Evolutionary conservation across 2,329 filamentous ascomycete genomes (phyloP).

Genomic region (Ascocoryne sarcoides): DNA sequence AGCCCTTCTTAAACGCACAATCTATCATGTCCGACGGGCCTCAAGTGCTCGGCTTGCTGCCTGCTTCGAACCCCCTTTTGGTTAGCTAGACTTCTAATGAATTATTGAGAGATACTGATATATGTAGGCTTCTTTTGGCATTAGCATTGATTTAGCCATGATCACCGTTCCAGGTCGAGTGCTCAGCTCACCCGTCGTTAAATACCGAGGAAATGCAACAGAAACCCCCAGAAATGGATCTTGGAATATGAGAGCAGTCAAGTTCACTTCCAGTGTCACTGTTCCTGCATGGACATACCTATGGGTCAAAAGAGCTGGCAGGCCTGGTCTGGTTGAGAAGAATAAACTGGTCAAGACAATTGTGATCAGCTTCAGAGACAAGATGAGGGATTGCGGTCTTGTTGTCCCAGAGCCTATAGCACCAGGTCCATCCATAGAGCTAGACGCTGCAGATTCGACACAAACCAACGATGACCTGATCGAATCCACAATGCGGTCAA

Average conservation of each 20-base stretch:
- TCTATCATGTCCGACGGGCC: constrained; percentile 52
- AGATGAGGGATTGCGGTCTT: constrained; percentile 2
- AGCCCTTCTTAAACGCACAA: constrained; percentile 53
- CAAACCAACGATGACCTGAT: constrained; percentile 2
- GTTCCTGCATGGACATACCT: constrained; percentile 39
- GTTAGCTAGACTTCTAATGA: too few species aligned
- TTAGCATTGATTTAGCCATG: constrained; percentile 43
- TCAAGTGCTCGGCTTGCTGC: constrained; percentile 43
- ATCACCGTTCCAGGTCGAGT: constrained; percentile 65
- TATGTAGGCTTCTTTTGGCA: too few species aligned
- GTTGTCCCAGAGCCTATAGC: background rate
- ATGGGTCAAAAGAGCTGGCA: background rate
- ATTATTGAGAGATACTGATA: constrained; percentile 1
- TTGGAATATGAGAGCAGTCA: constrained; percentile 57
- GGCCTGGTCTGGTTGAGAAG: constrained; percentile 1
- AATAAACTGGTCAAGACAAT: constrained; percentile 1
- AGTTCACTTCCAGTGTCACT: constrained; percentile 41
- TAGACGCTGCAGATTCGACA: background rate
- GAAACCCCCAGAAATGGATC: constrained; percentile 37
- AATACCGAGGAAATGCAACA: constrained; percentile 38
- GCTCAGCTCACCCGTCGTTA: constrained; percentile 48
- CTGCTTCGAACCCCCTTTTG: constrained; percentile 7
- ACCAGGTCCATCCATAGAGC: constrained; percentile 3
- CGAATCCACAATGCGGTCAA: background rate
- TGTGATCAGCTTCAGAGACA: constrained; percentile 2